Evolutionary conservation across 2,329 filamentous ascomycete genomes (phyloP), one percentile per base, ranked within the genome.

Genomic region (Paecilomyces dactylethromorphus): DNA sequence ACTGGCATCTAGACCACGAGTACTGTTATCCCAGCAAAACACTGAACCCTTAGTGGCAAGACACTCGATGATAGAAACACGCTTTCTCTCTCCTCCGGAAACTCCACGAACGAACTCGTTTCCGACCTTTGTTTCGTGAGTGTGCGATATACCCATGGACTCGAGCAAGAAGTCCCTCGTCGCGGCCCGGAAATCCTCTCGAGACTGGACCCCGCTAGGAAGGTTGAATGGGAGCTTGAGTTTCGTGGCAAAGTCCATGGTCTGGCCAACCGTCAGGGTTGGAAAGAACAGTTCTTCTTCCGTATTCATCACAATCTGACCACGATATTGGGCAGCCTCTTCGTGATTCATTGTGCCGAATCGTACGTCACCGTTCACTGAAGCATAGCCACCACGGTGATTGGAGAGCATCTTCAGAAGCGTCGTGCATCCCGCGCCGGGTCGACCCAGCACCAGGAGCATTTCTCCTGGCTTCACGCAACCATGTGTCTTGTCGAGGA

Each of bases 381-480:
- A 77, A 49, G 80, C 77, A 63, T 82, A 90, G 2, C 86, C 86
- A 2, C 72, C 73, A 39, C 87, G 76, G 58, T 83, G 81, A 65
- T 91, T 91, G 55, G 86, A 80, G 4, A 91, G 78, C 65, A 88
- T 79, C 65, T 88, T 91, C 53, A 92, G 77, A 15, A 91, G 78
- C 0, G 87, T 88, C 0, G 87, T 89, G 69, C 88, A 91, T 33
- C 87, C 87, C 2, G 85, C 80, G 0, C 87, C 88, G 0, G 88
- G 87, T 0, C 87, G 80, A 2, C 88, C 88, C 0, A 90, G 77
- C 0, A 90, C 87, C 0, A 90, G 75, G 1, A 89, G 73, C 87
- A 90, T 89, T 71, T 90, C 87, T 21, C 87, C 88, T 0, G 87
- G 87, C 69, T 87, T 86, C 55, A 91, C 84, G 63, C 86, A 89